phyloP scores from a whole-genome alignment of 192 early-diverging fungal species.

The Backusella psychrophila region DNA sequence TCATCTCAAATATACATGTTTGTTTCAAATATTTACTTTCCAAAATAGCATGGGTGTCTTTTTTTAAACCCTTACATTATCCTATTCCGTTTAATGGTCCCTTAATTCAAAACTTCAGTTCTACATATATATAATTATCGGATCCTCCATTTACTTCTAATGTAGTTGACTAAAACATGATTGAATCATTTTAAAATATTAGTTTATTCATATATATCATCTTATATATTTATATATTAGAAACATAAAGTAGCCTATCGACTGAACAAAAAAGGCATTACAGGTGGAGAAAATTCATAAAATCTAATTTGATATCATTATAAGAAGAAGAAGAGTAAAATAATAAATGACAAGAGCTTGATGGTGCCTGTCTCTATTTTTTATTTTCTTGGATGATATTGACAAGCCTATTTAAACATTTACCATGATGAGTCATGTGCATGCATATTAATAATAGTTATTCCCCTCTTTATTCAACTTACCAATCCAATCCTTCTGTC shows the following conservation, averaged over 20 bases:
- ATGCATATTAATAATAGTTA: not conserved
- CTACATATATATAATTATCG: not conserved
- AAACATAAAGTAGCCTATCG: too few species aligned
- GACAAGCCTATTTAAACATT: slow-evolving; percentile 35
- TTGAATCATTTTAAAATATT: not conserved
- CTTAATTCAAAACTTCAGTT: not conserved
- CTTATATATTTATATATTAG: not conserved
- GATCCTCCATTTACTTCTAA: not conserved
- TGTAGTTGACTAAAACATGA: too few species aligned
- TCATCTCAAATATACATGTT: not conserved
- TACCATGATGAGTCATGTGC: not conserved
- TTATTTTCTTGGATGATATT: slow-evolving; percentile 47
- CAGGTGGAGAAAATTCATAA: too few species aligned
- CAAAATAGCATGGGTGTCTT: not conserved
- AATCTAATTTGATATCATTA: not conserved
- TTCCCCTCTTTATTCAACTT: slow-evolving; percentile 32
- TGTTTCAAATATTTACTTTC: too few species aligned
- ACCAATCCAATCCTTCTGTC: slow-evolving; percentile 92
- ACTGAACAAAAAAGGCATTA: too few species aligned
- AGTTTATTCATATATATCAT: not conserved
- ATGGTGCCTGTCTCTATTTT: slow-evolving; percentile 11
- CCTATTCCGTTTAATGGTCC: not conserved
- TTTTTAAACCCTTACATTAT: not conserved
- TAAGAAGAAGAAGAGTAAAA: not conserved
- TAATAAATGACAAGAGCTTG: not conserved